Evolutionary conservation across 768 basidiomycete species (phyloP).

Genomic region (Amanita phalloides): DNA sequence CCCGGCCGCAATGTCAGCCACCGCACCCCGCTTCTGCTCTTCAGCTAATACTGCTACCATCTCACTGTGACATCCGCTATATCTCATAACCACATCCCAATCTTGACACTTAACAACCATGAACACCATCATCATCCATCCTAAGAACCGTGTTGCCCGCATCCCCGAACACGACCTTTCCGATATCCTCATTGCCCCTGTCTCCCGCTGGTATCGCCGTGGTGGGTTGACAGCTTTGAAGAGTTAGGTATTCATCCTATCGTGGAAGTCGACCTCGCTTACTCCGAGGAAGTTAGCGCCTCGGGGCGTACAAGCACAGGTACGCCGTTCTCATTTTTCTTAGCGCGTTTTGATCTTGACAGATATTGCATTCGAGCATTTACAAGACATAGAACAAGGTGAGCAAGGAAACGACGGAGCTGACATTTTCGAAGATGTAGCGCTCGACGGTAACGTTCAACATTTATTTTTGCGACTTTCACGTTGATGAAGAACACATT

Average conservation of each 20-base stretch:
- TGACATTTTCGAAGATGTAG: background rate
- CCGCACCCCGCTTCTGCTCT: constrained; percentile 3
- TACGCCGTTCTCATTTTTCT: background rate
- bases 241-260: background rate
- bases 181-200: background rate
- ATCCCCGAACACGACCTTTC: background rate
- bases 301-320: background rate
- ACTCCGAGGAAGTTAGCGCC: background rate
- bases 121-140: background rate
- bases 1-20: background rate
- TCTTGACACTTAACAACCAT: background rate
- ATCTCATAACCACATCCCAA: background rate
- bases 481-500: too few species aligned
- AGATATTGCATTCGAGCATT: background rate
- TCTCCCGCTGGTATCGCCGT: background rate
- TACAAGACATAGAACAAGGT: background rate
- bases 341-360: background rate
- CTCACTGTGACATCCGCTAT: background rate
- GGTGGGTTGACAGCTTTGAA: background rate
- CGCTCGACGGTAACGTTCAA: background rate
- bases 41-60: background rate
- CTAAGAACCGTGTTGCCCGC: background rate
- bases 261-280: background rate
- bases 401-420: background rate
- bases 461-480: too few species aligned